Evolutionary conservation across 257 asterid genomes (phyloP), one percentile per base, ranked within the genome.

Genomic region (Primulina eburnea): DNA sequence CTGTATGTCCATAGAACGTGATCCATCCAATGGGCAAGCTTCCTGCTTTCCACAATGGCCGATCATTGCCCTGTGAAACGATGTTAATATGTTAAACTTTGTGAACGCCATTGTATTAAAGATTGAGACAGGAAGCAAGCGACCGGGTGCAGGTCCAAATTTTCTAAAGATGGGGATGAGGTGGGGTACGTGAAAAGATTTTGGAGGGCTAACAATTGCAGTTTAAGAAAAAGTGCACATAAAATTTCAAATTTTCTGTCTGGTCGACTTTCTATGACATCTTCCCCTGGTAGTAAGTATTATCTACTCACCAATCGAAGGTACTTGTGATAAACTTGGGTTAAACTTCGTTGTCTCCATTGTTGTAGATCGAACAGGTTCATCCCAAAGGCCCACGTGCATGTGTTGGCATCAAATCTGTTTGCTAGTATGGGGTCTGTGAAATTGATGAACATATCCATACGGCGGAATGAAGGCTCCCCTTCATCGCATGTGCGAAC

Each of bases 321-420:
- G 85, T 81, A 91, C 68, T 78, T 78, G 88, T 77, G 95, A 69
- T 94, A 91, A 63, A 82, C 70, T 14, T 76, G 81, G 37, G 90
- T 90, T 78, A 94, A 64, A 67, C 84, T 82, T 63, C 30, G 85
- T 61, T 67, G 79, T 82, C 96, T 90, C 99, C 99, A 94, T 72
- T 76, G 79, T 61, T 71, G 82, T 76, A 94, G 96, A 82, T 94
- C 92, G 56, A 94, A 94, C 30, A 94, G 50, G 78, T 94, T 94
- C 94, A 94, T 74, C 67, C 99, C 99, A 62, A 89, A 94, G 71
- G 97, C 99, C 97, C 99, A 91, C 8, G 99, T 88, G 90, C 99
- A 91, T 33, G 87, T 32, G 34, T 80, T 77, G 76, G 83, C 71
- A 69, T 89, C 83, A 40, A 90, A 84, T 56, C 58, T 76, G 53